Percentiles rank a stretch among this genome's conserved stretches.
phyloP scores from a whole-genome alignment of 768 basidiomycete species.

The Austroboletus festivus region DNA sequence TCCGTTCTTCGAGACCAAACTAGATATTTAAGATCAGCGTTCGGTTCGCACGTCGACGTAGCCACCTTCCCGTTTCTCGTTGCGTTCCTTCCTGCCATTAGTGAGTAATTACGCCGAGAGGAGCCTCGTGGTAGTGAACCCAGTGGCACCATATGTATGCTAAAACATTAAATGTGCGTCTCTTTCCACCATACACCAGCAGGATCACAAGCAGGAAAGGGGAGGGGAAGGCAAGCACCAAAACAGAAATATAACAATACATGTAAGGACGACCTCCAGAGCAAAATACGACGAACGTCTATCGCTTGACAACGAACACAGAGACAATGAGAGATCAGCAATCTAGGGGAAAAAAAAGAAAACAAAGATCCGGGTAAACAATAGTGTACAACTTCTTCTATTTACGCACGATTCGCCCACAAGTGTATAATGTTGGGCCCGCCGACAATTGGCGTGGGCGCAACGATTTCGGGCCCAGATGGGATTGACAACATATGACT shows the following conservation, averaged over 20 bases:
- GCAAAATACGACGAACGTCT: constrained; percentile 15
- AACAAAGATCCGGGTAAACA: background rate
- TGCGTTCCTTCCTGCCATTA: constrained; percentile 16
- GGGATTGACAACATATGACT: constrained; percentile 16
- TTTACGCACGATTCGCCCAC: constrained; percentile 33
- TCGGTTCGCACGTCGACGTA: constrained; percentile 9
- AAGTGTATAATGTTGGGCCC: constrained; percentile 34
- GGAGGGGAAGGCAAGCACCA: no score
- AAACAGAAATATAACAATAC: constrained; percentile 24
- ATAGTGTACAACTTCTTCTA: constrained; percentile 1
- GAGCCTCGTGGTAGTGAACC: constrained; percentile 15
- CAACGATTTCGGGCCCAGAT: constrained; percentile 32
- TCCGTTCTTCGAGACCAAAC: constrained; percentile 22
- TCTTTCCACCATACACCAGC: background rate
- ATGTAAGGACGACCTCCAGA: constrained; percentile 6
- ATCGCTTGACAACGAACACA: constrained; percentile 1
- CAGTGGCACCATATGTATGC: background rate
- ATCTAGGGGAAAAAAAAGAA: background rate
- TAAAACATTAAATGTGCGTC: background rate
- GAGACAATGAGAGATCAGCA: background rate
- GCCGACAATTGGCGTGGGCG: constrained; percentile 34
- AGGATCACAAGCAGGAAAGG: constrained; percentile 1
- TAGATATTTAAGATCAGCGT: constrained; percentile 12
- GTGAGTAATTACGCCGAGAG: constrained; percentile 9
- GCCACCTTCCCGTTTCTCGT: background rate